These are phyloP conservation scores for Ustilago crameri DNA, from an alignment of 1,284 basidiomycete genomes.

Conservation along the genomic window DNA sequence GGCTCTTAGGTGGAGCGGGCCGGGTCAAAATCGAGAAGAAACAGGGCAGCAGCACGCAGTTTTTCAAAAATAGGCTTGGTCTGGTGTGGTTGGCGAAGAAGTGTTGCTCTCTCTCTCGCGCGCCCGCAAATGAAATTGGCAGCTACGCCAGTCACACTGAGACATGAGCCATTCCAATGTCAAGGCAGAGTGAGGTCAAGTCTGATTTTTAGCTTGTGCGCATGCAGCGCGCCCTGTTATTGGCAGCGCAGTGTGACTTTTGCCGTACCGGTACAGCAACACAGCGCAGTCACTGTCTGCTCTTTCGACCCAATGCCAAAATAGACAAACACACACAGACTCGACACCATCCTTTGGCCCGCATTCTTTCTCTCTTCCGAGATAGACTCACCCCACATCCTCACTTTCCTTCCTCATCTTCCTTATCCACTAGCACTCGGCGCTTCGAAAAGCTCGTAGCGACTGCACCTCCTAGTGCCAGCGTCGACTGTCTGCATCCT, in stretches of 20 bases:
- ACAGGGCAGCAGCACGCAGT: too few relatives aligned
- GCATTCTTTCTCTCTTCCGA: background rate
- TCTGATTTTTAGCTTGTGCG: background rate
- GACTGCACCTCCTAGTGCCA: background rate
- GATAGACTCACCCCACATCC: background rate
- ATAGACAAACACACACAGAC: background rate
- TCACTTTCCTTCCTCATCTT: background rate
- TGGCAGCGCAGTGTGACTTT: too few relatives aligned
- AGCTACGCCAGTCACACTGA: background rate
- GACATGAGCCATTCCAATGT: background rate
- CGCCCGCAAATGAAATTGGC: background rate
- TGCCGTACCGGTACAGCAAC: too few relatives aligned
- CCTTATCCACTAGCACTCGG: background rate
- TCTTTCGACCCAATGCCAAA: background rate
- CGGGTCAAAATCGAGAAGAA: too few relatives aligned
- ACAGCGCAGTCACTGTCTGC: background rate
- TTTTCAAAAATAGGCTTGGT: too few relatives aligned
- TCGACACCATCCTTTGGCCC: background rate
- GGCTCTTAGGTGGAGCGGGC: too few relatives aligned
- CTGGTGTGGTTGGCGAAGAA: background rate
- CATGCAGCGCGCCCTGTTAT: background rate
- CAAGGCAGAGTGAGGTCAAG: too few relatives aligned
- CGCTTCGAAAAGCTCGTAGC: background rate
- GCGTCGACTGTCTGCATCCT: too few relatives aligned
- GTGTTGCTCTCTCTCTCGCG: slow-evolving; percentile 4